A percentile compares a stretch with the other conserved stretches of the same genome.
Conservation (phyloP, 306 rosid species). For the Ceratonia siliqua region DNA sequence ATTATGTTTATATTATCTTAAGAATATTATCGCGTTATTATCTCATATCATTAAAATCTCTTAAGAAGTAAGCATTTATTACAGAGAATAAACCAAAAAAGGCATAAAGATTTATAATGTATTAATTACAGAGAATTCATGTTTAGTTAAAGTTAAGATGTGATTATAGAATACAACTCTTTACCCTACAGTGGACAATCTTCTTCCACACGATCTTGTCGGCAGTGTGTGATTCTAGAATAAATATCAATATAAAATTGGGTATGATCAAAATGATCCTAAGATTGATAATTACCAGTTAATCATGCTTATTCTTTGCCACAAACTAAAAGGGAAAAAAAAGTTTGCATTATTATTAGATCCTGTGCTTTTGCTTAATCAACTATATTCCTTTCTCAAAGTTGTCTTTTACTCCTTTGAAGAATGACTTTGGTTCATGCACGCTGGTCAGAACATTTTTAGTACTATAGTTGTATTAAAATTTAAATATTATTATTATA, state of each 20-base stretch:
- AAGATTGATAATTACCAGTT: background rate
- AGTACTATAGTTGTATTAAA: no score
- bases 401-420: background rate
- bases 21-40: no score
- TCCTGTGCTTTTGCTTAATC: background rate
- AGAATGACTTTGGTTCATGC: background rate
- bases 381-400: background rate
- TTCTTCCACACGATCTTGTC: constrained; percentile 43
- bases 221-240: constrained; percentile 24
- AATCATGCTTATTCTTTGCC: constrained; percentile 10
- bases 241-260: constrained; percentile 6
- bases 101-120: background rate
- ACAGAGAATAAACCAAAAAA: no score
- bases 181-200: constrained; percentile 27
- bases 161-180: background rate
- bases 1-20: no score
- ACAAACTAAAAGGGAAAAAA: background rate
- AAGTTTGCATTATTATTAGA: background rate
- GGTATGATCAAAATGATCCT: background rate
- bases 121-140: background rate
- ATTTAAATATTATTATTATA: no score
- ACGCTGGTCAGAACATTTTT: background rate
- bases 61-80: no score
- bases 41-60: no score
- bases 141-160: constrained; percentile 5